phyloP scores from a whole-genome alignment of 179 eudicot genomes.

The Carnegiea gigantea region DNA sequence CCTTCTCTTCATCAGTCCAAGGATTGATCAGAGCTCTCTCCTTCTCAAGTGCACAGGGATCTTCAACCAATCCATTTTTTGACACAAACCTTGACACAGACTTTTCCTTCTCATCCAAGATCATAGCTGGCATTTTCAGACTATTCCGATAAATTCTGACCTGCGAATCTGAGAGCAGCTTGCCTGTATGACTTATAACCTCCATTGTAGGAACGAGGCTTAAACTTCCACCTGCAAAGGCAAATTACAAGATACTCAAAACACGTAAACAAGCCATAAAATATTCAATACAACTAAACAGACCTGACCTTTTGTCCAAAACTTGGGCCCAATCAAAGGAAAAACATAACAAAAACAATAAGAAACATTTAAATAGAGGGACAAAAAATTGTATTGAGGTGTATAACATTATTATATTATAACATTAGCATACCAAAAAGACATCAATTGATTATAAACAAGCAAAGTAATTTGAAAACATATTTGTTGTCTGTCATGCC shows the following conservation, averaged over 20 bases:
- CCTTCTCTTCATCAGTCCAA: slow-evolving; percentile 76
- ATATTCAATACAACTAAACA: background rate
- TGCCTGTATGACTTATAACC: slow-evolving; percentile 46
- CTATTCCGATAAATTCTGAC: slow-evolving; percentile 48
- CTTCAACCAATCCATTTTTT: slow-evolving; percentile 73
- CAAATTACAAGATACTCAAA: background rate
- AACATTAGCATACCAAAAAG: background rate
- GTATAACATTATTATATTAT: no score
- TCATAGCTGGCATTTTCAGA: slow-evolving; percentile 83
- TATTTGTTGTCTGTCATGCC: background rate
- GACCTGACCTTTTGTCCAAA: background rate
- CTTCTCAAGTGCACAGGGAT: slow-evolving; percentile 81
- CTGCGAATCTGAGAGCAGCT: slow-evolving; percentile 64
- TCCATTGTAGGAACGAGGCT: slow-evolving; percentile 56
- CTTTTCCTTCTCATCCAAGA: slow-evolving; percentile 69
- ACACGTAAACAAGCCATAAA: background rate
- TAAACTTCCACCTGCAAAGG: slow-evolving; percentile 55
- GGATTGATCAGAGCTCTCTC: slow-evolving; percentile 73
- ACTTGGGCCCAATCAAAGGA: background rate
- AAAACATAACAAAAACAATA: background rate
- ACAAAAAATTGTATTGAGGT: background rate
- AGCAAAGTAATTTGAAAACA: background rate
- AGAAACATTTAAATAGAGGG: background rate
- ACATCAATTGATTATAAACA: background rate
- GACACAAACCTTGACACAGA: slow-evolving; percentile 57